These are phyloP conservation scores for Suillus lakei DNA, from an alignment of 768 basidiomycete species.

Conservation along the genomic window DNA sequence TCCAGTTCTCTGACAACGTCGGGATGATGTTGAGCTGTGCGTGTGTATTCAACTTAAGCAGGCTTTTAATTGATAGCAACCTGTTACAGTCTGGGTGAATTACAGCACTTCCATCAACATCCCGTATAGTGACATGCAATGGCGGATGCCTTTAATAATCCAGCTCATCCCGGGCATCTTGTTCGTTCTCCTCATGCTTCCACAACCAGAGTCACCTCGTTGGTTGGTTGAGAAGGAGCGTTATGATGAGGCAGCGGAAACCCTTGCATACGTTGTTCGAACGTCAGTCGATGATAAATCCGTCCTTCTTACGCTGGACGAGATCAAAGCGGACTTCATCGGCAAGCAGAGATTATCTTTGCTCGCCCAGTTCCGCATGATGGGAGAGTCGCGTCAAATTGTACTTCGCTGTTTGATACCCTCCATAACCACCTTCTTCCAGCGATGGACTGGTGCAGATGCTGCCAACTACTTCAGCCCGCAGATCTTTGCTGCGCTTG, in stretches of 20 bases:
- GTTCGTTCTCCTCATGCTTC: slow-evolving; percentile 49
- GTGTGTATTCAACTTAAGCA: slow-evolving; percentile 6
- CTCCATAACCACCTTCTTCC: slow-evolving; percentile 50
- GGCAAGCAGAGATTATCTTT: slow-evolving; percentile 44
- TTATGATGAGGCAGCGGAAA: slow-evolving; percentile 44
- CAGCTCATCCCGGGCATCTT: slow-evolving; percentile 58
- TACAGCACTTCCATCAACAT: slow-evolving; percentile 45
- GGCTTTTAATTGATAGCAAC: slow-evolving; percentile 1
- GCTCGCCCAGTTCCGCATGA: slow-evolving; percentile 42
- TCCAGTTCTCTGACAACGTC: slow-evolving; percentile 38
- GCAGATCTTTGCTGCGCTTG: slow-evolving; percentile 52
- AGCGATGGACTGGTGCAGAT: slow-evolving; percentile 58
- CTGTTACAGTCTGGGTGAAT: slow-evolving; percentile 49
- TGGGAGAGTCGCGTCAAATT: slow-evolving; percentile 49
- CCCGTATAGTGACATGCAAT: slow-evolving; percentile 46
- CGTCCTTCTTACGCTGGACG: slow-evolving; percentile 44
- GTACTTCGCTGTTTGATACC: slow-evolving; percentile 51
- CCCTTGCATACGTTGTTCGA: slow-evolving; percentile 42
- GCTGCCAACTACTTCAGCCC: slow-evolving; percentile 62
- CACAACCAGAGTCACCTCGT: slow-evolving; percentile 61
- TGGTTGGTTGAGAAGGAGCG: slow-evolving; percentile 55
- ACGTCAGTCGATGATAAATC: slow-evolving; percentile 36
- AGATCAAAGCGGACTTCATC: slow-evolving; percentile 53
- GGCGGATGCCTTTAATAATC: slow-evolving; percentile 57
- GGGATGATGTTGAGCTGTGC: slow-evolving; percentile 42